Evolutionary conservation across 108 stramenopile genomes (phyloP).

Genomic region (Nitzschia inconspicua): DNA sequence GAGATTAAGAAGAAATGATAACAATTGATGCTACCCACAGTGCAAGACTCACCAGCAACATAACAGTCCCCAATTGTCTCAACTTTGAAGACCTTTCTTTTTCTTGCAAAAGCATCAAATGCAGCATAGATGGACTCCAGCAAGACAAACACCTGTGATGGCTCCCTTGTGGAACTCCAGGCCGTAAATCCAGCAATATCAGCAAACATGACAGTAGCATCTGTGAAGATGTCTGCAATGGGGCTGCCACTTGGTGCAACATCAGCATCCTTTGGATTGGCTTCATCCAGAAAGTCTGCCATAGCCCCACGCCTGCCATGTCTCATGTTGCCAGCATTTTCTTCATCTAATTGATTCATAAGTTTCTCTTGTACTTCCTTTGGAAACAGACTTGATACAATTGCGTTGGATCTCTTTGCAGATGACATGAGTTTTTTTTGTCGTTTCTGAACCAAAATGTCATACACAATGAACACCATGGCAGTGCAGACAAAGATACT

Average conservation of each 20-base stretch:
- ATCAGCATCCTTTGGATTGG: too few species aligned
- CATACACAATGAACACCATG: conserved; percentile 16
- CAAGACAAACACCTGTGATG: conserved; percentile 3
- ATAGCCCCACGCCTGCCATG: too few species aligned
- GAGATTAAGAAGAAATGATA: too few species aligned
- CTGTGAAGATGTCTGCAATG: conserved; percentile 22
- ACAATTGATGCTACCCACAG: too few species aligned
- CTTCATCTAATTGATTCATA: too few species aligned
- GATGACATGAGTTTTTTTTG: conserved; percentile 28
- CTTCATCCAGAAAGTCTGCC: too few species aligned
- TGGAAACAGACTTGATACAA: conserved; percentile 47
- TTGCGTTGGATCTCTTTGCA: conserved; percentile 15
- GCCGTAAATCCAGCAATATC: conserved; percentile 22
- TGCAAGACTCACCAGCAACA: conserved; percentile 37
- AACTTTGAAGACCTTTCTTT: conserved; percentile 12
- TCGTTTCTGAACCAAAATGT: conserved; percentile 22
- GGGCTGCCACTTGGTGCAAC: conserved; percentile 12
- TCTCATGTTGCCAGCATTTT: background rate
- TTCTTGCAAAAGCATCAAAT: conserved; percentile 6
- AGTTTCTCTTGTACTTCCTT: conserved; percentile 26
- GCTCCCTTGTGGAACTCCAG: conserved; percentile 8
- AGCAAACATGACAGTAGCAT: conserved; percentile 25
- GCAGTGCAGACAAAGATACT: conserved; percentile 16
- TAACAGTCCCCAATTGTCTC: conserved; percentile 57
- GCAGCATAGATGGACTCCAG: conserved; percentile 5